Percentiles rank a stretch among this genome's conserved stretches.
These are phyloP conservation scores for Sedum album DNA, from an alignment of 164 flowering plant genomes.

Conservation along the genomic window DNA sequence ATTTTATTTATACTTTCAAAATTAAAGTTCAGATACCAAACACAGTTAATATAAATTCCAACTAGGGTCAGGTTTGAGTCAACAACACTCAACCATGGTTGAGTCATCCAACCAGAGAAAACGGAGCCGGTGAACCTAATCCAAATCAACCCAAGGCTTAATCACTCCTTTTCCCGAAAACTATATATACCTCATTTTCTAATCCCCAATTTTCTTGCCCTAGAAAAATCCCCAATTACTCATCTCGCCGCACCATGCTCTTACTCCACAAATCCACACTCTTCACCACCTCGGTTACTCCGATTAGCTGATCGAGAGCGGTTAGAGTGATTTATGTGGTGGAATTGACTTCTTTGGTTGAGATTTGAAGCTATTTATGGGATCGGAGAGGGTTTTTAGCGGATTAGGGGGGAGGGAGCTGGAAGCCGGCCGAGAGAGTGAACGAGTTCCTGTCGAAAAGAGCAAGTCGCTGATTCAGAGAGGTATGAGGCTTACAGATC, in stretches of 20 bases:
- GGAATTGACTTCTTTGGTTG: conserved; percentile 17
- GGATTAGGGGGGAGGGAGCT: conserved; percentile 18
- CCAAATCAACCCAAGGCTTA: conserved; percentile 7
- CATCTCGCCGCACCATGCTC: conserved; percentile 23
- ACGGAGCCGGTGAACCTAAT: conserved; percentile 14
- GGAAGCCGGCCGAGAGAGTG: conserved; percentile 20
- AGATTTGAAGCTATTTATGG: conserved; percentile 24
- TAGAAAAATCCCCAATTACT: conserved; percentile 16
- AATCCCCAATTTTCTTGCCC: conserved; percentile 11
- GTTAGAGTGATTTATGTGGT: neutral
- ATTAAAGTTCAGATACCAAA: too few relatives aligned
- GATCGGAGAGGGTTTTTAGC: conserved; percentile 22
- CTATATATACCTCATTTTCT: conserved; percentile 42
- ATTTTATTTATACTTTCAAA: too few relatives aligned
- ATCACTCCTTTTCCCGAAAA: conserved; percentile 43
- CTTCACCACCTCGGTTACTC: neutral
- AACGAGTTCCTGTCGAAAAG: conserved; percentile 12
- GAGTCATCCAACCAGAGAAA: conserved; percentile 20
- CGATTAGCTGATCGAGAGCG: neutral
- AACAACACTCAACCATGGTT: neutral
- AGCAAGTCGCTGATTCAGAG: conserved; percentile 17
- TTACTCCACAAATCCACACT: too few relatives aligned
- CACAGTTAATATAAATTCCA: too few relatives aligned
- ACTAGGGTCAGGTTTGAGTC: neutral
- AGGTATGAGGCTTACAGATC: conserved; percentile 12